A percentile compares a stretch with the other conserved stretches of the same genome.
Evolutionary conservation across 1,139 yeast species (phyloP).

Genomic region (Blastobotrys petasosporus): DNA sequence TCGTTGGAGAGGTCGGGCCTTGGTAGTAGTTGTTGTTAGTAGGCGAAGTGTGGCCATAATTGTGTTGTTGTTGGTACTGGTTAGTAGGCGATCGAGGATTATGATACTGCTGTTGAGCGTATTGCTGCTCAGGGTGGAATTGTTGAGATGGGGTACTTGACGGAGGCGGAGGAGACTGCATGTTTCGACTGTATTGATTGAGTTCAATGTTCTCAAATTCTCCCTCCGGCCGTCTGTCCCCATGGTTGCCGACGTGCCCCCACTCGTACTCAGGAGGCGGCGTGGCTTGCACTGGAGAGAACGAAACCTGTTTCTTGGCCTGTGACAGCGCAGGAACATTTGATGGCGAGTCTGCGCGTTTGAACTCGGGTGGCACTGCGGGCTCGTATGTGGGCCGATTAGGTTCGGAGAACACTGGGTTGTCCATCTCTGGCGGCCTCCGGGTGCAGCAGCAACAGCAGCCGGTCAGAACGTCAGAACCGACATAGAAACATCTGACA

Average conservation of each 20-base stretch:
- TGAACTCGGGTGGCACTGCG: no score
- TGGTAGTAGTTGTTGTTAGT: not conserved
- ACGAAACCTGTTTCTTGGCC: not conserved
- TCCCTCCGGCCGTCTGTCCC: slow-evolving; percentile 13
- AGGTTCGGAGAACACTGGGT: no score
- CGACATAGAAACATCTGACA: slow-evolving; percentile 39
- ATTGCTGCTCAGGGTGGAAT: not conserved
- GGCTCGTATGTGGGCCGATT: no score
- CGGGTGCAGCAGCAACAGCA: slow-evolving; percentile 40
- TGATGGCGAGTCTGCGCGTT: no score
- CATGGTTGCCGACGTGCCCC: slow-evolving; percentile 21
- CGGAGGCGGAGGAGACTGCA: not conserved
- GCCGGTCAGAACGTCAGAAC: slow-evolving; percentile 37
- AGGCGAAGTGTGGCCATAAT: not conserved
- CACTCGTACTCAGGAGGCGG: slow-evolving; percentile 12
- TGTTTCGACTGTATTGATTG: slow-evolving; percentile 14
- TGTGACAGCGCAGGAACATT: no score
- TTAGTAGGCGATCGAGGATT: not conserved
- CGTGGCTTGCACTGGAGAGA: no score
- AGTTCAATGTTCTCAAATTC: slow-evolving; percentile 16
- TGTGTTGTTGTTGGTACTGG: not conserved
- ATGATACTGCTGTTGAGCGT: not conserved
- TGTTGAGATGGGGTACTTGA: not conserved
- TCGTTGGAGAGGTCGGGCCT: no score
- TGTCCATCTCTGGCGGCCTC: no score